Percentiles rank a stretch among this genome's conserved stretches.
Evolutionary conservation across 495 filamentous ascomycete species (phyloP).

Genomic region (Articulospora tetracladia): DNA sequence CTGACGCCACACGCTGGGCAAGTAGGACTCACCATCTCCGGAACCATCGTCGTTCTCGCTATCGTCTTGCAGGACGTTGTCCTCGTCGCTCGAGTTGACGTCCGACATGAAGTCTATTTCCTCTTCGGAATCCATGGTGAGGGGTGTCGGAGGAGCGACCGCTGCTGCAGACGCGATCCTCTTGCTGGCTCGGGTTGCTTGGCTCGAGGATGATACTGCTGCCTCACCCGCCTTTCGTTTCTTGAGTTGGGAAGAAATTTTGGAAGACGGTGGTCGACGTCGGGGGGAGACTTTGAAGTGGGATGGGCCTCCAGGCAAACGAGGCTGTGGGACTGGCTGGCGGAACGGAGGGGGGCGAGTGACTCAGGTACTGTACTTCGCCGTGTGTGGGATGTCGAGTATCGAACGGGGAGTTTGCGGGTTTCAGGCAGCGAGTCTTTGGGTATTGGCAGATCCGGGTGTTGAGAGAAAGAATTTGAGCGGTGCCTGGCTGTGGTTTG

Average conservation of each 20-base stretch:
- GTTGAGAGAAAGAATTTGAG: too few relatives aligned
- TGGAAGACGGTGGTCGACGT: conserved; percentile 32
- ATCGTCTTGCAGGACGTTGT: conserved; percentile 69
- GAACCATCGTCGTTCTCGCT: conserved; percentile 73
- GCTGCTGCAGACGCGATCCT: conserved; percentile 44
- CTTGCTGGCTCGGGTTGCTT: conserved; percentile 41
- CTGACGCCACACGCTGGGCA: not conserved
- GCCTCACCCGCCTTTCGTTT: conserved; percentile 92
- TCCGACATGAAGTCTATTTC: conserved; percentile 70
- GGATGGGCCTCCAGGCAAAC: conserved; percentile 4
- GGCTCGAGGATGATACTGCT: conserved; percentile 43
- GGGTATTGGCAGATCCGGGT: not conserved
- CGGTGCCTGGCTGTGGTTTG: too few relatives aligned
- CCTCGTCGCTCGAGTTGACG: conserved; percentile 63
- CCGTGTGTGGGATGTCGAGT: too few relatives aligned
- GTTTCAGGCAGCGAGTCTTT: not conserved
- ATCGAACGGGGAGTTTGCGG: not conserved
- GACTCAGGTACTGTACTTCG: not conserved
- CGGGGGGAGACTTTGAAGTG: not conserved
- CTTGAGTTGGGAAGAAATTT: conserved; percentile 61
- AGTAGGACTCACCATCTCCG: conserved; percentile 58
- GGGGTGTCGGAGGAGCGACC: conserved; percentile 54
- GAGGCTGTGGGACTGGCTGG: conserved; percentile 3
- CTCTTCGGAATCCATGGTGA: conserved; percentile 94
- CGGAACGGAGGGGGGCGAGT: not conserved